phyloP scores from a whole-genome alignment of 257 asterid species.

The Eucommia ulmoides region DNA sequence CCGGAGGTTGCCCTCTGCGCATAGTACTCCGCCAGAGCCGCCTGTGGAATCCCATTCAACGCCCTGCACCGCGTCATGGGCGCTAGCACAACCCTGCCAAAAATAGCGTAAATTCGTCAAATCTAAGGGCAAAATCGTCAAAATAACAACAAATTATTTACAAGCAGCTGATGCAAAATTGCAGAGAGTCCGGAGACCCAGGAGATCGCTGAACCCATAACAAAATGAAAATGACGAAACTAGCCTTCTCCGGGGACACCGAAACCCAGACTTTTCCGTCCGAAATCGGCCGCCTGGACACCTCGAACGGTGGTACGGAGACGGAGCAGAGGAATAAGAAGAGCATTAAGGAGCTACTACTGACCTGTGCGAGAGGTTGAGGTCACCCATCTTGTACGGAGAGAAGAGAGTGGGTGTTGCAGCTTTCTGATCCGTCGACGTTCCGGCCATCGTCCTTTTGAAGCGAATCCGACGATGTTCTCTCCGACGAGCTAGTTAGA shows the following conservation, averaged over 20 bases:
- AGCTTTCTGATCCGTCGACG: conserved; percentile 23
- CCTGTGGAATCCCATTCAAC: conserved; percentile 40
- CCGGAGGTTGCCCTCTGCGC: conserved; percentile 75
- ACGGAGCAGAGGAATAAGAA: too few relatives aligned
- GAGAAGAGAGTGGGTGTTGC: conserved; percentile 70
- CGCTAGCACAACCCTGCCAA: conserved; percentile 72
- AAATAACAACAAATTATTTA: not conserved
- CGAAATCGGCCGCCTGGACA: too few relatives aligned
- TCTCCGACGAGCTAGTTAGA: not conserved
- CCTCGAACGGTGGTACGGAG: too few relatives aligned
- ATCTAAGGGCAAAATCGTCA: not conserved
- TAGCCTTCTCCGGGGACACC: not conserved
- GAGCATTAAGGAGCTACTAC: too few relatives aligned
- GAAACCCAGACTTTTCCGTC: not conserved
- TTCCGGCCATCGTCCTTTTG: conserved; percentile 32
- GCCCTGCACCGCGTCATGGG: conserved; percentile 98
- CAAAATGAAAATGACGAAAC: not conserved
- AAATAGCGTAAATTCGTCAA: not conserved
- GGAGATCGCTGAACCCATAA: not conserved
- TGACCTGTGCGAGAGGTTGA: conserved; percentile 81
- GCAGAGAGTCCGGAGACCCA: not conserved
- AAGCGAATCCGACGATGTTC: not conserved
- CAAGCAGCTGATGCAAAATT: not conserved
- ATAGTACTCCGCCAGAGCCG: conserved; percentile 63
- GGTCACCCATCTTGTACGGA: conserved; percentile 73